phyloP scores from a whole-genome alignment of 441 rosid species.

The Mallotus repandus region DNA sequence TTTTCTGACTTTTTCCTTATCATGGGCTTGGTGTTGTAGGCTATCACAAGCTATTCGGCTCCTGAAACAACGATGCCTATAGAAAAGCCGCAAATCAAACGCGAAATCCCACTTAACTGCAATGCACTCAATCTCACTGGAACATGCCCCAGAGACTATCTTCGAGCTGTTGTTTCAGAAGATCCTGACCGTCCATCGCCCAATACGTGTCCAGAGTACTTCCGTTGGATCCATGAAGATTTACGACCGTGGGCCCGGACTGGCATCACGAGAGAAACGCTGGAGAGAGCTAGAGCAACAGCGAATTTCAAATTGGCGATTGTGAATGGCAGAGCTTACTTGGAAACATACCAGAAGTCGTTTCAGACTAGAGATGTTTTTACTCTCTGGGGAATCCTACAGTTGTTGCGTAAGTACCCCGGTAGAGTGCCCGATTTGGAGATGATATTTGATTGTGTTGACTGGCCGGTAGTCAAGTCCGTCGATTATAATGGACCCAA shows the following conservation, averaged over 20 bases:
- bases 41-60: constrained; percentile 9
- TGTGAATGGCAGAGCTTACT: constrained; percentile 49
- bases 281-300: constrained; percentile 42
- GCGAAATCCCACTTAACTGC: constrained; percentile 47
- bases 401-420: constrained; percentile 56
- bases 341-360: constrained; percentile 38
- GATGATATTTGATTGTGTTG: constrained; percentile 64
- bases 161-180: neutral
- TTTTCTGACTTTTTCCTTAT: neutral
- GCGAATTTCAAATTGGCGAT: constrained; percentile 52
- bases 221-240: constrained; percentile 79
- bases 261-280: constrained; percentile 54
- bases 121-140: constrained; percentile 24
- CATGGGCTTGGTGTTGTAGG: constrained; percentile 14
- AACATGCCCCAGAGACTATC: constrained; percentile 44
- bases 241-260: constrained; percentile 58
- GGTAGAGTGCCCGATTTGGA: constrained; percentile 65
- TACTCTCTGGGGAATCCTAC: constrained; percentile 67
- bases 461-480: constrained; percentile 53
- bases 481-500: constrained; percentile 29
- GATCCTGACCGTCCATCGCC: constrained; percentile 20
- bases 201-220: constrained; percentile 54
- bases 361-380: constrained; percentile 63
- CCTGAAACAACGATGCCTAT: constrained; percentile 9
- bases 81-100: constrained; percentile 10